Evolutionary conservation across 352 stramenopile species (phyloP).

Genomic region (Globisporangium ultimum): DNA sequence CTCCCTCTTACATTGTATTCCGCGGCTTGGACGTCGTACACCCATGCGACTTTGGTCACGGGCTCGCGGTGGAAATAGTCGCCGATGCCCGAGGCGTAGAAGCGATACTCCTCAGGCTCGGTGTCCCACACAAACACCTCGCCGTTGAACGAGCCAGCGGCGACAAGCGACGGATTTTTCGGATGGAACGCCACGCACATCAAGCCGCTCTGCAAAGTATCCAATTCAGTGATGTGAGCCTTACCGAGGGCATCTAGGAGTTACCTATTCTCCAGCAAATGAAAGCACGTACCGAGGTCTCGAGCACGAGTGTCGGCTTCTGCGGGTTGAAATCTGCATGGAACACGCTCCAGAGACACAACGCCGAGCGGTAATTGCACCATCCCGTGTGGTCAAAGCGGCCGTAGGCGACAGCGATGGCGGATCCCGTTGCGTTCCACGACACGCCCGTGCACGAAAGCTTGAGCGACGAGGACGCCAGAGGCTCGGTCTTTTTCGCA

Average conservation of each 20-base stretch:
- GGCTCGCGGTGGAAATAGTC: conserved; percentile 89
- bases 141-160: conserved; percentile 84
- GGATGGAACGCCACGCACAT: conserved; percentile 88
- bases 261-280: background rate
- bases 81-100: conserved; percentile 77
- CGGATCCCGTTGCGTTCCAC: conserved; percentile 83
- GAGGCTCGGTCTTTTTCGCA: conserved; percentile 13
- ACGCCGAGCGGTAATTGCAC: conserved; percentile 84
- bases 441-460: conserved; percentile 84
- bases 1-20: conserved; percentile 62
- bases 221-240: too few relatives aligned
- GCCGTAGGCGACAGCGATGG: conserved; percentile 81
- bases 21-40: conserved; percentile 67
- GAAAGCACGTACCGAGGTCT: conserved; percentile 50
- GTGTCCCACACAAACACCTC: conserved; percentile 84
- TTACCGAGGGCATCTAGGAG: background rate
- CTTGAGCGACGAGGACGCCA: conserved; percentile 29
- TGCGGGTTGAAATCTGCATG: conserved; percentile 62
- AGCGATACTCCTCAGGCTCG: conserved; percentile 56
- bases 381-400: conserved; percentile 83
- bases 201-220: conserved; percentile 55
- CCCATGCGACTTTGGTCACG: conserved; percentile 77
- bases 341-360: conserved; percentile 87
- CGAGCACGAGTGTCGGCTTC: conserved; percentile 70
- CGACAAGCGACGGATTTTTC: conserved; percentile 75